Evolutionary conservation across 352 stramenopile species (phyloP), one percentile per base, ranked within the genome.

Genomic region (Blastocystis sp.): DNA sequence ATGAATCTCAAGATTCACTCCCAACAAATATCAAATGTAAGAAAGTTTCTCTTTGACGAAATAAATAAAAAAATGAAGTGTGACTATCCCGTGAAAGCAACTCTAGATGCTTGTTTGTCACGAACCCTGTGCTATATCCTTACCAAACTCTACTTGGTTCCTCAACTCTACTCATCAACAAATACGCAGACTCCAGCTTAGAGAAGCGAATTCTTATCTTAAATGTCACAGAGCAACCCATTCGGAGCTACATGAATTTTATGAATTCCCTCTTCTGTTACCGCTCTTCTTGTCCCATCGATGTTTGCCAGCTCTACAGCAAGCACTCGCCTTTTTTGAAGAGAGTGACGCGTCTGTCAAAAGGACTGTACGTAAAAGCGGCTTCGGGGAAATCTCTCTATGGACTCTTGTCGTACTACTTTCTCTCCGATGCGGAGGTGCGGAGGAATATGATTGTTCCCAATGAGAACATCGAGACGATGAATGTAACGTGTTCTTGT

Each of bases 51-150:
- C 13, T 18, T 78, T 9, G 18, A 37, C 7, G n/a, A 54, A 64
- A 81, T 81, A 20, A 81, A 64, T 41, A 34, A 81, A 41, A 13
- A 65, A n/a, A 65, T 78, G 66, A 55, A 39, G 43, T 56, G 7
- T 13, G 43, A 34, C 11, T 37, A 78, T 78, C 30, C 70, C 34
- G 24, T 41, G 6, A 50, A 50, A 18, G 63, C 45, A 8, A 64
- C 45, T 43, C 50, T 81, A 6, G 70, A 81, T 63, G 39, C 70
- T 0, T 81, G 70, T 37, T 20, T 81, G 3, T 81, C 70, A 26
- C 70, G 70, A 7, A 81, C 70, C 24, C 45, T 81, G 39, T 81
- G 70, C 37, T 81, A 81, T 81, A 81, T 81, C 70, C 70, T 81
- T 65, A 13, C 18, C 4, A 26, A 20, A 50, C 43, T 50, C 30